Evolutionary conservation across 192 early-diverging fungal genomes (phyloP).

Genomic region (Backusella luteola): DNA sequence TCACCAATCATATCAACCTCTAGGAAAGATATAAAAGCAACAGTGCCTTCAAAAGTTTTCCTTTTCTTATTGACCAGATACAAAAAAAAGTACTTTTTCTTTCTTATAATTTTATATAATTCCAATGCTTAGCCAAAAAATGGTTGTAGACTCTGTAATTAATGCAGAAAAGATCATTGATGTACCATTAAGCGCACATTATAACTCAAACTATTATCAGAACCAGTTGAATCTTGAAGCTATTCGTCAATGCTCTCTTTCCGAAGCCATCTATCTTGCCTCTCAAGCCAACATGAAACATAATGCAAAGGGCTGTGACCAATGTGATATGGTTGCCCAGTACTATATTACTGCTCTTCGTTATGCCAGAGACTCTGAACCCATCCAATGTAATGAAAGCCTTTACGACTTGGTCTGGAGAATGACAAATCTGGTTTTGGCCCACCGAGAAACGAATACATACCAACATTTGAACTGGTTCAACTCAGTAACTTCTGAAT

Average conservation of each 20-base stretch:
- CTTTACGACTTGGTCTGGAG: conserved; percentile 7
- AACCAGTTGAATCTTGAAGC: background rate
- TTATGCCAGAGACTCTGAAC: background rate
- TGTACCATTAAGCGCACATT: background rate
- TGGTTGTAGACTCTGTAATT: background rate
- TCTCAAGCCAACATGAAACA: conserved; percentile 12
- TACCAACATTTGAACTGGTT: conserved; percentile 11
- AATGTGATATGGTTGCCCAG: conserved; percentile 2
- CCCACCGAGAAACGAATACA: conserved; percentile 12
- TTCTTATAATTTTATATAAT: background rate
- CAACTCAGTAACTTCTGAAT: background rate
- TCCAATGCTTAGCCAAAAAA: background rate
- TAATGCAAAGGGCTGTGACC: background rate
- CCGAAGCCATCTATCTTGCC: background rate
- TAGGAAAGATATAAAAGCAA: background rate
- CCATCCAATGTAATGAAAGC: background rate
- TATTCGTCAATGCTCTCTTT: background rate
- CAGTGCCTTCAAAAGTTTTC: background rate
- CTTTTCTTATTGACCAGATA: background rate
- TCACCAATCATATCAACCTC: background rate
- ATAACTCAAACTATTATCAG: background rate
- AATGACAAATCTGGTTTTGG: background rate
- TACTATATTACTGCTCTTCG: background rate
- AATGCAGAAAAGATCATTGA: background rate
- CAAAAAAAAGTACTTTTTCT: background rate